Evolutionary conservation across 352 stramenopile genomes (phyloP), one percentile per base, ranked within the genome.

Genomic region (Pythium inflatum): DNA sequence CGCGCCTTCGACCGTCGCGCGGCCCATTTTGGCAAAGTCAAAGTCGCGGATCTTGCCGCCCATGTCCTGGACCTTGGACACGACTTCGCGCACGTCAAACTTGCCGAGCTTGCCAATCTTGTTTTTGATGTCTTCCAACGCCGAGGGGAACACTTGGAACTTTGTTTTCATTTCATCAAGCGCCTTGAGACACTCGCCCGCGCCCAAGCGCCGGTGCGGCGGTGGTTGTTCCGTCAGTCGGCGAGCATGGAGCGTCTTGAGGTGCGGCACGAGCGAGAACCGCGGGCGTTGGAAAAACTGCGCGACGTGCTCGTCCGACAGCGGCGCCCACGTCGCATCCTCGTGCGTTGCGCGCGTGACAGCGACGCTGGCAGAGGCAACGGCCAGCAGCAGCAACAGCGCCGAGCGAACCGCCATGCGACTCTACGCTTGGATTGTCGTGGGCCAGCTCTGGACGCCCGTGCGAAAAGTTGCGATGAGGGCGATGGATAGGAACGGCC

Each of bases 21-120:
- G 30, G 8, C 45, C 45, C 1, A 53, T 9, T 9, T 8, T 20
- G 3, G 22, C 56, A 41, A 63, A 63, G 41, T 63, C 41, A 20
- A 63, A 63, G 16, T 54, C 40, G 56, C 56, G 56, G 20, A 63
- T 30, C 27, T 16, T 43, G 13, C 5, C 24, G 6, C 56, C 56
- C 3, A 63, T 22, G 1, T 63, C 27, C 9, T 22, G 38, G 2
- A 57, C 27, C 20, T 38, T 22, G 27, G 33, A 22, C 0, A 61
- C 7, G 13, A 61, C 1, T 18, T 22, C 9, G 4, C 22, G 33
- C 33, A 61, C 34, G 54, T 61, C n/a, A n/a, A n/a, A n/a, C n/a
- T n/a, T n/a, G n/a, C n/a, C 36, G 6, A 63, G 27, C 20, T 54
- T 54, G 8, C 30, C 27, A 0, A 53, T 6, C 8, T 34, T 12